phyloP scores from a whole-genome alignment of 2,329 filamentous ascomycete species.

The Spiromastix sp. region DNA sequence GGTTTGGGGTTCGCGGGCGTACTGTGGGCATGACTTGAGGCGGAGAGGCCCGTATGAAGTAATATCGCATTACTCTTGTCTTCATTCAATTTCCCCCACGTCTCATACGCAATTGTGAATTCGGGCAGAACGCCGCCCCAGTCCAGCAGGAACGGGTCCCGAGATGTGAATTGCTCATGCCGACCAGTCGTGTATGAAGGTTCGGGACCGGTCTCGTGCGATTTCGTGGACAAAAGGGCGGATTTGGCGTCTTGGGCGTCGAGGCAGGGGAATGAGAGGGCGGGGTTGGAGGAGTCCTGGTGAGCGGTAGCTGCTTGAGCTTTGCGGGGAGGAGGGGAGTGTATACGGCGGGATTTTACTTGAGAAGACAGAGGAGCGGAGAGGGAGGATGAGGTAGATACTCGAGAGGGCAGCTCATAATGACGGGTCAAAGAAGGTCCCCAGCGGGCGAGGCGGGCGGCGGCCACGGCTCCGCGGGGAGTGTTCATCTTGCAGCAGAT shows the following conservation, averaged over 20 bases:
- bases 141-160: constrained; percentile 69
- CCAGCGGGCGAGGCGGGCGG: constrained; percentile 1
- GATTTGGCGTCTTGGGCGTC: constrained; percentile 74
- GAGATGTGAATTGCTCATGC: constrained; percentile 67
- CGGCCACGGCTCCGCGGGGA: constrained; percentile 1
- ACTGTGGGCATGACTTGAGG: constrained; percentile 93
- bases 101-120: constrained; percentile 86
- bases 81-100: constrained; percentile 73
- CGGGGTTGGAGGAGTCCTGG: constrained; percentile 56
- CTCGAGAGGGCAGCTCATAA: not conserved
- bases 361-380: not conserved
- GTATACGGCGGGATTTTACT: constrained; percentile 1
- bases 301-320: constrained; percentile 5
- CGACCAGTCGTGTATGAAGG: constrained; percentile 86
- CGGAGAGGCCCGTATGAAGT: constrained; percentile 85
- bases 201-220: constrained; percentile 69
- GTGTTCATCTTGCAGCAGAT: not conserved
- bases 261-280: constrained; percentile 82
- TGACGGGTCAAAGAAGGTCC: constrained; percentile 1
- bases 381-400: not conserved
- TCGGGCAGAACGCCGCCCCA: constrained; percentile 89
- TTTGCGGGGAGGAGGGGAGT: constrained; percentile 4
- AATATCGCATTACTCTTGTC: constrained; percentile 83
- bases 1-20: constrained; percentile 77
- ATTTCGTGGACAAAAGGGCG: constrained; percentile 57